Percentiles rank a stretch among this genome's conserved stretches.
Evolutionary conservation across 495 filamentous ascomycete genomes (phyloP).

Genomic region (Ramalina peruviana): DNA sequence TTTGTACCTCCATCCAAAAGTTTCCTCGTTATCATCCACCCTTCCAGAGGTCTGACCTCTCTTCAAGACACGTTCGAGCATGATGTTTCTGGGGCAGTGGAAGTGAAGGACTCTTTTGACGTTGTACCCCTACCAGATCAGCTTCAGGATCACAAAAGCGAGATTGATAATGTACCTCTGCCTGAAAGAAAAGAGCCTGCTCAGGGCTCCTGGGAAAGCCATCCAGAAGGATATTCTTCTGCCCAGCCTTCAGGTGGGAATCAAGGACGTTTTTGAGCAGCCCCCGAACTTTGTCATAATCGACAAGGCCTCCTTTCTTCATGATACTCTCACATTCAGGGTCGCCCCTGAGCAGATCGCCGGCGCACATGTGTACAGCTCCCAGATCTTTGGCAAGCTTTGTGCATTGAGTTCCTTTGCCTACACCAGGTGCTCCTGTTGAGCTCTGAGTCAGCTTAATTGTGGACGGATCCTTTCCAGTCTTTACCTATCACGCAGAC

Average conservation of each 20-base stretch:
- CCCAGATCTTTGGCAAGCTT: constrained; percentile 3
- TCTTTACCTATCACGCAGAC: constrained; percentile 6
- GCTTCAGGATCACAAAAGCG: background rate
- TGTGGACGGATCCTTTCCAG: background rate
- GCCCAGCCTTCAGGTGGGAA: constrained; percentile 7
- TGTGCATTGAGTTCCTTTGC: constrained; percentile 28
- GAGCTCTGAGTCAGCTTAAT: background rate
- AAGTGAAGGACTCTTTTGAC: constrained; percentile 5
- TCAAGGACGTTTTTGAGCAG: constrained; percentile 7
- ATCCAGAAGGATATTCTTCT: constrained; percentile 20
- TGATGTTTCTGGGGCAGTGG: background rate
- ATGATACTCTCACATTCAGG: constrained; percentile 13
- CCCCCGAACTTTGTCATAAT: constrained; percentile 11
- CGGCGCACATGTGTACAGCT: constrained; percentile 19
- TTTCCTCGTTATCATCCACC: constrained; percentile 5
- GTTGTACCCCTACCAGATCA: background rate
- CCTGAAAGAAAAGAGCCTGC: constrained; percentile 19
- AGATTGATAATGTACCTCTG: constrained; percentile 8
- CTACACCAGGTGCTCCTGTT: constrained; percentile 23
- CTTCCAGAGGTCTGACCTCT: constrained; percentile 5
- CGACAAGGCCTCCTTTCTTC: constrained; percentile 15
- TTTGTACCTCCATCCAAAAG: constrained; percentile 2
- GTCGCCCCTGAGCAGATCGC: constrained; percentile 22
- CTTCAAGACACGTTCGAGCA: background rate
- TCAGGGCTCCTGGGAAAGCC: constrained; percentile 26